Conservation (phyloP, 78 protist genomes). For the Chrysochromulina tobinii region DNA sequence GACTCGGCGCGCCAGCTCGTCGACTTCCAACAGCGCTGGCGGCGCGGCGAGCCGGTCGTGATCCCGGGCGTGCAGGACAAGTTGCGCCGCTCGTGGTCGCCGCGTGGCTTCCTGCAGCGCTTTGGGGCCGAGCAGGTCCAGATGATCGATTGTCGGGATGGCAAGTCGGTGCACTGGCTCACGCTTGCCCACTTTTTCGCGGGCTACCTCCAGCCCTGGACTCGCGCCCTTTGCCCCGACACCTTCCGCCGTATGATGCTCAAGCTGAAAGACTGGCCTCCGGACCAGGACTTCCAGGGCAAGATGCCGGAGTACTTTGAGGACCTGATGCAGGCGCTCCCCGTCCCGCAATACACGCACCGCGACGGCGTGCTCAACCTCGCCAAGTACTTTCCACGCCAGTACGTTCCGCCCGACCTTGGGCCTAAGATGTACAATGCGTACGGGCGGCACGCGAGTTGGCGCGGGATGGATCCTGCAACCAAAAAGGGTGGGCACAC, state of each 20-base stretch:
- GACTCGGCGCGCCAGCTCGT: no score
- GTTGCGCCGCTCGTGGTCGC: not conserved
- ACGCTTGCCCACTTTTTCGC: not conserved
- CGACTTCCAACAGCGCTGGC: not conserved
- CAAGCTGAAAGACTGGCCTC: constrained; percentile 17
- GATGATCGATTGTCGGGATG: constrained; percentile 16
- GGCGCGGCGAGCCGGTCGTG: constrained; percentile 6
- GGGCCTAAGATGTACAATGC: constrained; percentile 20
- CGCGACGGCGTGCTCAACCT: constrained; percentile 13
- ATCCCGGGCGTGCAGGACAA: not conserved
- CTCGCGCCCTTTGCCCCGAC: not conserved
- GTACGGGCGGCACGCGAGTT: not conserved
- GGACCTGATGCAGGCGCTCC: not conserved
- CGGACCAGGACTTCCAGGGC: not conserved
- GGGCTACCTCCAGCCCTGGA: not conserved
- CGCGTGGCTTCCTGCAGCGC: constrained; percentile 5
- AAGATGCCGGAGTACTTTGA: not conserved
- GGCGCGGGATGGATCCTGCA: not conserved
- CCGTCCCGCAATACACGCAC: not conserved
- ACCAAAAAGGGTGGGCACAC: constrained; percentile 12
- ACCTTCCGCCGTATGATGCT: not conserved
- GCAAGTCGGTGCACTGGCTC: not conserved
- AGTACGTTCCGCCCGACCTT: constrained; percentile 13
- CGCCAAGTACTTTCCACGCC: not conserved
- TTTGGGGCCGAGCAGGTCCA: constrained; percentile 5